Base-by-base conservation (phyloP, 164 flowering plant genomes). In the Brasenia schreberi region DNA sequence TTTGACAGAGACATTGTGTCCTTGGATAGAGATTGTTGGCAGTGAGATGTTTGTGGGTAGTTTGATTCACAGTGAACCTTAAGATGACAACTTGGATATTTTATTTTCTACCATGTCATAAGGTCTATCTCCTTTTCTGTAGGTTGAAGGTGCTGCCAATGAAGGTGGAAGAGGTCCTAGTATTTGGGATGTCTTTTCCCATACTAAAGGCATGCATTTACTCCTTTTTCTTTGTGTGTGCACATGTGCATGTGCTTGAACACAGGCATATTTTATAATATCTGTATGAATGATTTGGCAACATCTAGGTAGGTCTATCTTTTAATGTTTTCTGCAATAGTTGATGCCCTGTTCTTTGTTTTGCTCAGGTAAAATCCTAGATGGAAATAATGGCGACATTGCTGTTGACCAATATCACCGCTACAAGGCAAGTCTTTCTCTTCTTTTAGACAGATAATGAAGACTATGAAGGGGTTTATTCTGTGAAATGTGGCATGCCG, bases 361-460 rank as follows among this genome's bases (percentile, higher is more conserved):
- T 60, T 74, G 18, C 69, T 4, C 33, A 92, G 98, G 98, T 9
- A 86, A 80, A 3, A 84, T 86, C 42, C 0, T 63, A 65, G 94
- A 92, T 82, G 88, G 87, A 66, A 83, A 89, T 81, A 87, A 84
- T 77, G 97, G 87, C 59, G 94, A 92, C 74, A 71, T 84, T 17
- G 89, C 97, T 49, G 92, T 83, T 63, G 97, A 89, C 75, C 96
- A 89, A 43, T 89, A 89, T 71, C 96, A 92, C 71, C 81, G 84
- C 62, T 92, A 89, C 78, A 78, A 84, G 93, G 97, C 85, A 12
- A 42, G 71, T 3, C 27, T 18, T n/a, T 18, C 14, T 7, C 16
- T 60, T 17, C 14, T 60, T 17, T 19, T 19, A 60, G 19, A 6
- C 19, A 17, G 23, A 5, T 6, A 60, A 0, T 17, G 23, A 60